Evolutionary conservation across 495 filamentous ascomycete genomes (phyloP).

Genomic region (Aspergillus cavernicola): DNA sequence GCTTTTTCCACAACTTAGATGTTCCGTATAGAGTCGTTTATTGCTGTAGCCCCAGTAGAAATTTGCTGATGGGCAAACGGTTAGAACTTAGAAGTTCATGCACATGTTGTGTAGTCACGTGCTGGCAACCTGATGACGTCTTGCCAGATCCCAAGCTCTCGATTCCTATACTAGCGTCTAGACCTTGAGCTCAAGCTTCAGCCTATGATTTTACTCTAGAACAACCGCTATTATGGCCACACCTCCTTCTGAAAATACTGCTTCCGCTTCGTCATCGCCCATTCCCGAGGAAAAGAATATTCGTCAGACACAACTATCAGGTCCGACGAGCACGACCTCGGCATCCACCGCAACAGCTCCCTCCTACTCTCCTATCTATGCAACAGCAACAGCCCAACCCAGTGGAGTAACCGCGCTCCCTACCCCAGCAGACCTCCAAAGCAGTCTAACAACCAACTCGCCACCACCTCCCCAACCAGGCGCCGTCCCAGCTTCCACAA

Average conservation of each 20-base stretch:
- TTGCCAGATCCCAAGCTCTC: no score
- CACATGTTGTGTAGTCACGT: slow-evolving; percentile 6
- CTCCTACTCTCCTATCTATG: slow-evolving; percentile 41
- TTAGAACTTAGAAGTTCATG: background rate
- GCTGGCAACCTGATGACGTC: slow-evolving; percentile 5
- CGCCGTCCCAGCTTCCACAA: background rate
- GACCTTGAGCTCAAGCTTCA: background rate
- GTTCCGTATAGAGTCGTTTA: background rate
- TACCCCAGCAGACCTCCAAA: slow-evolving; percentile 19
- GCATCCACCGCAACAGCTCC: slow-evolving; percentile 34
- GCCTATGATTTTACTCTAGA: background rate
- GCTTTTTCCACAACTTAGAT: background rate
- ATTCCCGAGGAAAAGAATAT: slow-evolving; percentile 17
- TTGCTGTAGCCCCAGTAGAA: no score
- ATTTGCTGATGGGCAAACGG: no score
- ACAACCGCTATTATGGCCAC: slow-evolving; percentile 38
- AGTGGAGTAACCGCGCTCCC: slow-evolving; percentile 16
- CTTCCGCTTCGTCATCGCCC: background rate
- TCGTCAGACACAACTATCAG: slow-evolving; percentile 35
- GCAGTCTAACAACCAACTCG: background rate
- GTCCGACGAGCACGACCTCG: slow-evolving; percentile 21
- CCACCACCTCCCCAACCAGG: slow-evolving; percentile 16
- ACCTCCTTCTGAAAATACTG: slow-evolving; percentile 49
- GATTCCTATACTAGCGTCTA: no score
- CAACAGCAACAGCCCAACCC: slow-evolving; percentile 45